phyloP scores from a whole-genome alignment of 2,329 filamentous ascomycete species.

The Hortaea sp. region DNA sequence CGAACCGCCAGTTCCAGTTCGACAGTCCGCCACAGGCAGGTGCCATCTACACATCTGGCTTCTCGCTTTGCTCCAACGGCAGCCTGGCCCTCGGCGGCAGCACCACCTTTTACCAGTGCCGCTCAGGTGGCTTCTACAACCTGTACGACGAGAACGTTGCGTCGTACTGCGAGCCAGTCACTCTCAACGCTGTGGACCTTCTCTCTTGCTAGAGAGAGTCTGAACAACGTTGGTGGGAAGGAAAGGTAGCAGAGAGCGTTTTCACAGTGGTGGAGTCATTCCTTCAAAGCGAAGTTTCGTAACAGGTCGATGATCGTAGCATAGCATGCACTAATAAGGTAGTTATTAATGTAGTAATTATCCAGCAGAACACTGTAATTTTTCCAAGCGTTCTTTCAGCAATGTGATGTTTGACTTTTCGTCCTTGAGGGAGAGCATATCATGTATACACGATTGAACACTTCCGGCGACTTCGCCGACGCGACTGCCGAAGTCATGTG shows the following conservation, averaged over 20 bases:
- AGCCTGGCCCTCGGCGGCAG: conserved; percentile 58
- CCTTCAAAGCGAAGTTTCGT: neutral
- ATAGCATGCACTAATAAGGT: neutral
- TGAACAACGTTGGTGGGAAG: too few species aligned
- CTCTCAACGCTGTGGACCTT: conserved; percentile 38
- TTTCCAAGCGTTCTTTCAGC: neutral
- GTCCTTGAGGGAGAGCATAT: neutral
- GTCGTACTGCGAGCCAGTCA: conserved; percentile 56
- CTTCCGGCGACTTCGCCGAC: neutral
- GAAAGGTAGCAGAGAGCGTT: too few species aligned
- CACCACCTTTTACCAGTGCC: conserved; percentile 64
- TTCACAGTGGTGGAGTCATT: too few species aligned
- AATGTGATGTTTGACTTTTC: neutral
- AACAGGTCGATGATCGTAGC: neutral
- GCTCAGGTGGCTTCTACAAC: conserved; percentile 68
- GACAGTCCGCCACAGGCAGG: conserved; percentile 62
- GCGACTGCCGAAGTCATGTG: neutral
- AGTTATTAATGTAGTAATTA: neutral
- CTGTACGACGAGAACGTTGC: conserved; percentile 67
- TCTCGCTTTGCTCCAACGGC: conserved; percentile 59
- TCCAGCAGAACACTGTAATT: neutral
- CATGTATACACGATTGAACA: neutral
- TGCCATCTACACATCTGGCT: conserved; percentile 65
- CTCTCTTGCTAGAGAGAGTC: neutral
- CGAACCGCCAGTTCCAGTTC: conserved; percentile 75